phyloP scores from a whole-genome alignment of 257 asterid genomes.

The Mitragyna speciosa region DNA sequence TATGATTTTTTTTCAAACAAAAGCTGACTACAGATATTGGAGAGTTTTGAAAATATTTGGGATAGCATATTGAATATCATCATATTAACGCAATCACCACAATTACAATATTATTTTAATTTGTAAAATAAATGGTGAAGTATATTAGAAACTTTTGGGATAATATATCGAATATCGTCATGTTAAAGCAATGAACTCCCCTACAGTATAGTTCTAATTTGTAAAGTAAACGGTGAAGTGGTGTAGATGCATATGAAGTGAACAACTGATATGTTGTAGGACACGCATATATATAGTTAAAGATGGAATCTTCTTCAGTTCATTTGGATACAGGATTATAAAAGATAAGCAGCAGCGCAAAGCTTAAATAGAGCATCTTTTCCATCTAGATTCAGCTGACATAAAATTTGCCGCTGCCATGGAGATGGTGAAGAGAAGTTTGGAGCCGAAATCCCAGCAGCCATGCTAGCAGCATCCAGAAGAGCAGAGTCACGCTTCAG shows the following conservation, averaged over 20 bases:
- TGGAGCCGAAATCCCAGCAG: constrained; percentile 68
- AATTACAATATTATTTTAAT: not conserved
- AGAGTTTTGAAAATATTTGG: not conserved
- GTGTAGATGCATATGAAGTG: not conserved
- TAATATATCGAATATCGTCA: not conserved
- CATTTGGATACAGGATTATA: not conserved
- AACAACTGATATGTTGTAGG: not conserved
- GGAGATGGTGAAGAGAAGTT: constrained; percentile 77
- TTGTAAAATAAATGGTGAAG: not conserved
- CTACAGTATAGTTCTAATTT: not conserved
- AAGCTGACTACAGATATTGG: not conserved
- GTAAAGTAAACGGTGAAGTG: not conserved
- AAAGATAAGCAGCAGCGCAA: constrained; percentile 10
- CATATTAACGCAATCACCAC: not conserved
- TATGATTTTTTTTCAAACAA: not conserved
- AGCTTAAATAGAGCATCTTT: constrained; percentile 78
- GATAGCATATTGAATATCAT: not conserved
- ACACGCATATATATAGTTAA: not conserved
- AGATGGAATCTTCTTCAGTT: not conserved
- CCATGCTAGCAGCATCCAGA: constrained; percentile 93
- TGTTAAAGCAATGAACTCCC: not conserved
- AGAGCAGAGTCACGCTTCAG: constrained; percentile 80
- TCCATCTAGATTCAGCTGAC: constrained; percentile 56
- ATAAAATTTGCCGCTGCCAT: constrained; percentile 70
- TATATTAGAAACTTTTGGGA: not conserved